These are phyloP conservation scores for Crithidia expoeki DNA, from an alignment of 208 protist genomes.

Conservation along the genomic window DNA sequence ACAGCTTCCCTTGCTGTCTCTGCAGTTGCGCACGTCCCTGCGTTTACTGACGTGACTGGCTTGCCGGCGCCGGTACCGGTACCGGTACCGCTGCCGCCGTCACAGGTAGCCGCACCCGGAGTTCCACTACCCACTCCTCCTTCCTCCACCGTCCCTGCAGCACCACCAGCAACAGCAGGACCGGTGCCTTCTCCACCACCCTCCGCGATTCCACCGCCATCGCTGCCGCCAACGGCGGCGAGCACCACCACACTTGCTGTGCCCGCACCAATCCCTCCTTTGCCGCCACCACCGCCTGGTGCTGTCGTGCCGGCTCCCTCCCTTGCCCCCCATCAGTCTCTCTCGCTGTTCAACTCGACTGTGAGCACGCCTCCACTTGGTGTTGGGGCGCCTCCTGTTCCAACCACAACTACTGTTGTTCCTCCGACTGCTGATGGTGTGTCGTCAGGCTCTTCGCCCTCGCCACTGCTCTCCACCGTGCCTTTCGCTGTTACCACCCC, in stretches of 20 bases:
- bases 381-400: background rate
- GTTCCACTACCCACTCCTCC: background rate
- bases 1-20: too few relatives aligned
- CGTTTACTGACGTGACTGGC: too few relatives aligned
- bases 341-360: conserved; percentile 13
- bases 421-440: background rate
- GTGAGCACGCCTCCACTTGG: conserved; percentile 2
- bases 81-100: background rate
- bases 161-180: background rate
- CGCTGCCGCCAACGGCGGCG: too few relatives aligned
- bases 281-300: conserved; percentile 1
- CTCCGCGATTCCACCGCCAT: too few relatives aligned
- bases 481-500: conserved; percentile 3
- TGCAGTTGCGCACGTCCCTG: too few relatives aligned
- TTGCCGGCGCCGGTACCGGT: too few relatives aligned
- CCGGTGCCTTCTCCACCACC: conserved; percentile 3
- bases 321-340: conserved; percentile 6
- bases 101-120: background rate
- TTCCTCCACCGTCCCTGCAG: background rate
- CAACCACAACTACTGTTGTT: background rate
- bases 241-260: background rate
- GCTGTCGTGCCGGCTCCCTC: background rate
- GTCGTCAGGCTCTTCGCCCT: background rate
- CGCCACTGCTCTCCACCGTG: background rate
- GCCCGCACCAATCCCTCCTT: background rate